phyloP scores from a whole-genome alignment of 805 yeast species.

The Starmerella etchellsii region DNA sequence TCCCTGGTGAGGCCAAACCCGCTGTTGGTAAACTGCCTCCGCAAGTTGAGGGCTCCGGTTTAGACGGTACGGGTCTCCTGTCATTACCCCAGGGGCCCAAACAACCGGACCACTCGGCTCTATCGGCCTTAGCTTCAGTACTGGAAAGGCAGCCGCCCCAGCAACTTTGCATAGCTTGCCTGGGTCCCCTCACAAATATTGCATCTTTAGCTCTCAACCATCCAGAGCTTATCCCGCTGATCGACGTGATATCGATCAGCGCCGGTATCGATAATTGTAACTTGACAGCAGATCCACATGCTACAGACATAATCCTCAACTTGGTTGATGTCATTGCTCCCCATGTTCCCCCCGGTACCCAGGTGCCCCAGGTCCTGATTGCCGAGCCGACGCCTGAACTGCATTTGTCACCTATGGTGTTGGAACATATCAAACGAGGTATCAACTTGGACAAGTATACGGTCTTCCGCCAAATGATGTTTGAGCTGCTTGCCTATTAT shows the following conservation, averaged over 20 bases:
- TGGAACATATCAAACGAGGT: slow-evolving; percentile 31
- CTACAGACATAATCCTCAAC: slow-evolving; percentile 46
- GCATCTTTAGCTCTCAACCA: slow-evolving; percentile 41
- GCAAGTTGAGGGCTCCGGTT: slow-evolving; percentile 65
- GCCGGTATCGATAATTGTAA: slow-evolving; percentile 62
- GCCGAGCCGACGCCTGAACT: slow-evolving; percentile 32
- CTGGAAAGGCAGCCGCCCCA: slow-evolving; percentile 32
- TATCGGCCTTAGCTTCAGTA: slow-evolving; percentile 34
- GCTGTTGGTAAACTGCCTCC: slow-evolving; percentile 35
- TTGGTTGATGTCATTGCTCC: slow-evolving; percentile 34
- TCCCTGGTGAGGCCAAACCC: slow-evolving; percentile 51
- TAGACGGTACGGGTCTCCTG: slow-evolving; percentile 59
- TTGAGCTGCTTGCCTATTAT: slow-evolving; percentile 42
- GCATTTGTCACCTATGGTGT: slow-evolving; percentile 36
- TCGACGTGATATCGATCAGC: slow-evolving; percentile 62
- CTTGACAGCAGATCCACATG: slow-evolving; percentile 60
- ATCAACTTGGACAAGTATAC: slow-evolving; percentile 28
- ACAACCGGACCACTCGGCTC: slow-evolving; percentile 29
- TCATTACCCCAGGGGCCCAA: slow-evolving; percentile 34
- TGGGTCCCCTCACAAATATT: slow-evolving; percentile 68
- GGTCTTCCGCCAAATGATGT: slow-evolving; percentile 39
- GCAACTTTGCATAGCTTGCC: slow-evolving; percentile 49
- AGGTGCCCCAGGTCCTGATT: slow-evolving; percentile 15
- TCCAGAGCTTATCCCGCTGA: slow-evolving; percentile 40
- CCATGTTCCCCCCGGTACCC: slow-evolving; percentile 17